Base-by-base conservation (phyloP, 371 early-diverging fungal genomes). In the Mucor irregularis region DNA sequence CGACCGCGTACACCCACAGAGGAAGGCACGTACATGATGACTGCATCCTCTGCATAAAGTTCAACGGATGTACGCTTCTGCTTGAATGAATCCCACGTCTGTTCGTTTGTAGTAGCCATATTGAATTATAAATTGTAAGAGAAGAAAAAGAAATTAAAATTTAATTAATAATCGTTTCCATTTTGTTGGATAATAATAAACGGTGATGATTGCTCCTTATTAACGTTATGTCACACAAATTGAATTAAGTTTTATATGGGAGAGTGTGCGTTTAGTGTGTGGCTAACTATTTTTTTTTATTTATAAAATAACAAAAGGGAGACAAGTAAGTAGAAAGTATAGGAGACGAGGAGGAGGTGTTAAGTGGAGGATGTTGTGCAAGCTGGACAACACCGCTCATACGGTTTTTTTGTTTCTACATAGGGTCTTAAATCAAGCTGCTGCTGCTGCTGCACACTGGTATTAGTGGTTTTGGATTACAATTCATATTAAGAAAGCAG, bases 11-110 rank as follows among this genome's bases (percentile, higher is more conserved):
- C 71, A 42, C 73, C 73, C 14, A 68, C 65, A 26, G 58, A 61
- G 16, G 69, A 71, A 40, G 78, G 78, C 22, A 78, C 71, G 48
- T 66, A 75, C 53, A 70, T 65, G 19, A 78, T 53, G 0, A 50
- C 49, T 28, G 78, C 73, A 52, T 78, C 63, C 4, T 68, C 64
- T 6, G 73, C 58, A 35, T 73, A 78, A 0, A 78, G 21, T 2
- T 62, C 68, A 3, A 46, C 40, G 7, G 63, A 64, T 0, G 71
- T 55, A n/a, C 71, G 73, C 17, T 73, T 78, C 16, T 43, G 50
- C 39, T 78, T 78, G 53, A 56, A 75, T 6, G 49, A 51, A 3
- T 40, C 37, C 78, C 78, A 78, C 13, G 57, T 60, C 60, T 13
- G 42, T 38, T 40, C 26, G 5, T 38, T 31, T 31, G 19, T n/a